These are phyloP conservation scores for Copromyces sp. DNA, from an alignment of 495 filamentous ascomycete genomes.

Conservation along the genomic window DNA sequence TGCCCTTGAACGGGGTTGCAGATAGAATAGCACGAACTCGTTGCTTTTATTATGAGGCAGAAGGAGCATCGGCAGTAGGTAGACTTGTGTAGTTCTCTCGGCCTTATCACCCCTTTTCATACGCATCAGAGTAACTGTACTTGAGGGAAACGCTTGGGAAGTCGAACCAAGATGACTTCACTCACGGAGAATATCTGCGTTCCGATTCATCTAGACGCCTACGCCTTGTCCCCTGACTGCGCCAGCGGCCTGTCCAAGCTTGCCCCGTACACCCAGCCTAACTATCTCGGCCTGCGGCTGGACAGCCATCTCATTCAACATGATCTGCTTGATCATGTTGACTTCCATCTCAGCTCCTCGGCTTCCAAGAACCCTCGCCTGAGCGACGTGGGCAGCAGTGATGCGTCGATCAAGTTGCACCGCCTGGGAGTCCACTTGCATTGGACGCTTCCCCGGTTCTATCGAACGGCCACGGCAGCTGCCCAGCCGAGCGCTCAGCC, in stretches of 20 bases:
- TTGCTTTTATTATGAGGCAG: no score
- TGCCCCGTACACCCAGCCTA: constrained; percentile 44
- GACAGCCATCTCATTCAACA: constrained; percentile 22
- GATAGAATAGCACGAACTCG: no score
- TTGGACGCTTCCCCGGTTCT: constrained; percentile 37
- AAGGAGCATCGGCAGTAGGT: no score
- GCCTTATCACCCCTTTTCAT: no score
- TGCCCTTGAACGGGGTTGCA: no score
- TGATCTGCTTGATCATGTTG: constrained; percentile 34
- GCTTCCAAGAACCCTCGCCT: constrained; percentile 31
- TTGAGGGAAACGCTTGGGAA: no score
- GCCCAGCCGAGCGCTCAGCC: neutral
- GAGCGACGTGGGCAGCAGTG: constrained; percentile 27
- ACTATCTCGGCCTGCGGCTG: constrained; percentile 41
- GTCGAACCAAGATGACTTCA: neutral
- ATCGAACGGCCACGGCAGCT: constrained; percentile 22
- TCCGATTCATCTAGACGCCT: neutral
- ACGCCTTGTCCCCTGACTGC: neutral
- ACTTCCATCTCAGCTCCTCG: constrained; percentile 32
- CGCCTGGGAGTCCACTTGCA: constrained; percentile 43
- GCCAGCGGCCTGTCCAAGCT: constrained; percentile 22
- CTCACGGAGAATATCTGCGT: neutral
- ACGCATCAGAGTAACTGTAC: no score
- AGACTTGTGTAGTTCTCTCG: no score
- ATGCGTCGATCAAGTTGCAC: constrained; percentile 5